Evolutionary conservation across 306 rosid species (phyloP), one percentile per base, ranked within the genome.

Genomic region (Clitoria ternatea): DNA sequence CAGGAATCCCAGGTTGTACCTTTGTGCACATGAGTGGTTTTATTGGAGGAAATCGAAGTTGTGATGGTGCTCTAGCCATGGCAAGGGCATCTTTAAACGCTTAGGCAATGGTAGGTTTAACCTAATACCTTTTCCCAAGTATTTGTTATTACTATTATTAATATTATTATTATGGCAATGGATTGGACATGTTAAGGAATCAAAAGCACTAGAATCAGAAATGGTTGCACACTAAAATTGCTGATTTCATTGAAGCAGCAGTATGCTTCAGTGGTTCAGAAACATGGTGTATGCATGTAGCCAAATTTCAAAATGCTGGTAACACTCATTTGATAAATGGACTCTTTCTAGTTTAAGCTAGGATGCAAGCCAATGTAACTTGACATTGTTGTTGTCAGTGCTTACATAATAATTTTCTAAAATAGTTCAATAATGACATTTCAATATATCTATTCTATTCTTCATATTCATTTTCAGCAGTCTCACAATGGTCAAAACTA

Each of bases 21-120:
- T 87, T 87, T 81, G 92, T 75, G 24, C 83, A 87, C 84, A 77
- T 74, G 87, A 80, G 83, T 61, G 89, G 92, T 48, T 87, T 84
- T 78, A 82, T 84, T 42, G 89, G 87, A 56, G 92, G 87, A 80
- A 87, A 84, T 69, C 52, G 1, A 59, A 82, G 75, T 60, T 82
- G 77, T 65, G 84, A 78, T 3, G 87, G 92, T 1, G 85, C 81
- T 75, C 77, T 82, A 40, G 73, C 87, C 5, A 84, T 87, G 92
- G 89, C 89, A 13, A 74, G 76, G 77, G 80, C 74, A 40, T 79
- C 87, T 39, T 70, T 84, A 56, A 74, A 63, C 44, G 83, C 75
- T 44, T 77, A 82, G 75, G 53, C 33, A 45, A 48, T 48, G 68
- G 39, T 20, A 75, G 35, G 37, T 63, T 70, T 35, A 65, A 45